A percentile compares a stretch with the other conserved stretches of the same genome.
phyloP scores from a whole-genome alignment of 208 protist species.

The Kentomonas sorsogonicus region DNA sequence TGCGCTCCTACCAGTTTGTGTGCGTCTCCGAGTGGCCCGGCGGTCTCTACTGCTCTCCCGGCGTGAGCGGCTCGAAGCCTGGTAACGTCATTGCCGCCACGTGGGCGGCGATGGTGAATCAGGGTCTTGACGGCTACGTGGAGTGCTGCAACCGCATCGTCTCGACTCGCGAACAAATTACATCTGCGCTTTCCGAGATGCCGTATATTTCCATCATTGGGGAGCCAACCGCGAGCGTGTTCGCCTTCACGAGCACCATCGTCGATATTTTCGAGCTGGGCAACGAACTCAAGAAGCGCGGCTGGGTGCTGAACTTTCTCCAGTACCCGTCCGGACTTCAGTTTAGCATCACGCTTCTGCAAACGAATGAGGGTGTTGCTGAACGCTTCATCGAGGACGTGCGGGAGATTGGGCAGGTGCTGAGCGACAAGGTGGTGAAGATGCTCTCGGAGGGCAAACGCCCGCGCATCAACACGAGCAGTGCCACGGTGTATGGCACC shows the following conservation, averaged over 20 bases:
- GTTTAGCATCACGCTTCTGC: conserved; percentile 88
- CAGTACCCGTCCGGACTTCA: conserved; percentile 93
- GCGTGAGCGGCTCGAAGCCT: conserved; percentile 91
- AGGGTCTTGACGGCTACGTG: conserved; percentile 90
- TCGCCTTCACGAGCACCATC: conserved; percentile 79
- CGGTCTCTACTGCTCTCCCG: conserved; percentile 97
- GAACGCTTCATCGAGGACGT: conserved; percentile 79
- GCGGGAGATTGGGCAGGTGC: conserved; percentile 28
- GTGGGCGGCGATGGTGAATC: conserved; percentile 94
- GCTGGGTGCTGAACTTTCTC: conserved; percentile 93
- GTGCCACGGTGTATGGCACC: conserved; percentile 92
- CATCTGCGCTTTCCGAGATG: conserved; percentile 49
- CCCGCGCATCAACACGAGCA: conserved; percentile 17
- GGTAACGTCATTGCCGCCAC: conserved; percentile 94
- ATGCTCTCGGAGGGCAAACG: conserved; percentile 33
- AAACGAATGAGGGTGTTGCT: conserved; percentile 66
- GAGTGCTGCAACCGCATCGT: conserved; percentile 75
- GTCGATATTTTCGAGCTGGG: conserved; percentile 92
- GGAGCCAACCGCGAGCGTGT: conserved; percentile 69
- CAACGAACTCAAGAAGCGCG: conserved; percentile 66
- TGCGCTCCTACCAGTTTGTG: conserved; percentile 95
- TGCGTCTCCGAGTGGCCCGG: conserved; percentile 94
- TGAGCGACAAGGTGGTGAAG: conserved; percentile 35
- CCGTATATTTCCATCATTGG: conserved; percentile 83
- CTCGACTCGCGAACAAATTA: conserved; percentile 73